These are phyloP conservation scores for Trichosporon faecale DNA, from an alignment of 1,284 basidiomycete genomes.

Conservation along the genomic window DNA sequence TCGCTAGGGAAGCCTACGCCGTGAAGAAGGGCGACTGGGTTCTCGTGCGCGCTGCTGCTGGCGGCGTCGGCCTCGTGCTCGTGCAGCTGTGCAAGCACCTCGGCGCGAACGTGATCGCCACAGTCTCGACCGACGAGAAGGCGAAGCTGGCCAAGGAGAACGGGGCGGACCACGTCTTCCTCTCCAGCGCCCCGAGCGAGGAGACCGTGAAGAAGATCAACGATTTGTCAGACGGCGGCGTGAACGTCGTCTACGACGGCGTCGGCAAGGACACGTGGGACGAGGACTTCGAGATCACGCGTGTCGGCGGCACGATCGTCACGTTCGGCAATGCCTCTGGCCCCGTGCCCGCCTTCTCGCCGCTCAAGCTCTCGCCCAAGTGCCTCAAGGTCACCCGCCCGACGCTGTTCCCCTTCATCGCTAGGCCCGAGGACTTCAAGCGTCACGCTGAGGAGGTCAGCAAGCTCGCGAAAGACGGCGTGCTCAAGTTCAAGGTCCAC, in stretches of 20 bases:
- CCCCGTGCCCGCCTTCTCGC: conserved; percentile 59
- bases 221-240: conserved; percentile 55
- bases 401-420: conserved; percentile 61
- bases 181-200: conserved; percentile 60
- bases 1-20: conserved; percentile 77
- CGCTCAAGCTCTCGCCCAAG: conserved; percentile 73
- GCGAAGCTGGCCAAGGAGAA: conserved; percentile 73
- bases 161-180: conserved; percentile 82
- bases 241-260: conserved; percentile 82
- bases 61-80: conserved; percentile 60
- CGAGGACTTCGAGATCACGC: conserved; percentile 73
- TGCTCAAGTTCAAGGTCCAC: conserved; percentile 67
- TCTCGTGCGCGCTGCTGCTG: conserved; percentile 80
- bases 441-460: conserved; percentile 68
- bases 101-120: conserved; percentile 89
- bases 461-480: conserved; percentile 61
- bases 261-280: conserved; percentile 93
- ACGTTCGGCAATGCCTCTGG: conserved; percentile 80
- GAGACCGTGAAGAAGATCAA: conserved; percentile 54
- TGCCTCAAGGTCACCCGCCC: conserved; percentile 77
- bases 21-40: conserved; percentile 62
- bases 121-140: conserved; percentile 82
- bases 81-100: conserved; percentile 54
- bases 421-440: conserved; percentile 67
- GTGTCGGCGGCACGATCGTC: conserved; percentile 72